phyloP scores from a whole-genome alignment of 805 yeast species.

The Scheffersomyces ergatensis region DNA sequence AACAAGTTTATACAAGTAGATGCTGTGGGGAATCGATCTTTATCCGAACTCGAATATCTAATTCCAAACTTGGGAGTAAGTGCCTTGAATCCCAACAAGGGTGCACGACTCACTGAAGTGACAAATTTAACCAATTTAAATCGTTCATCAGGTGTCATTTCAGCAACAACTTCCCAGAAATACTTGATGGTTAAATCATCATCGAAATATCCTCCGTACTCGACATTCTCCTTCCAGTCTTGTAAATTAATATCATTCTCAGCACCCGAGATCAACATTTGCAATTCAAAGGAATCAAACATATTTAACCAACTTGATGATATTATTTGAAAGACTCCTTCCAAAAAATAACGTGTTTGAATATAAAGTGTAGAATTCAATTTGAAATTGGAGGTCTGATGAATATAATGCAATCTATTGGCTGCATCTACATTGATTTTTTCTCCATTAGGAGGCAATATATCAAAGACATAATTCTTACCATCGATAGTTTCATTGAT shows the following conservation, averaged over 20 bases:
- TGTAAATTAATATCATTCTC: conserved; percentile 67
- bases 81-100: conserved; percentile 78
- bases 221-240: conserved; percentile 65
- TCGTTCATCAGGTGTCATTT: conserved; percentile 61
- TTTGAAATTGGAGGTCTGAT: conserved; percentile 74
- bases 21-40: conserved; percentile 76
- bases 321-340: conserved; percentile 69
- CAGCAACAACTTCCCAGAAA: conserved; percentile 77
- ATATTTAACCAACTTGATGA: conserved; percentile 74
- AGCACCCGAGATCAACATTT: conserved; percentile 77
- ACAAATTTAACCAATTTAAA: conserved; percentile 77
- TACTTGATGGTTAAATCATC: conserved; percentile 56
- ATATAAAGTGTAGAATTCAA: conserved; percentile 59
- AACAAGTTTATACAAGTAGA: conserved; percentile 90
- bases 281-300: conserved; percentile 83
- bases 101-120: conserved; percentile 90
- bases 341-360: conserved; percentile 62
- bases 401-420: conserved; percentile 72
- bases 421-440: conserved; percentile 50
- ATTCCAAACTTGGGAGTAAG: conserved; percentile 80
- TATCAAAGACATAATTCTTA: conserved; percentile 45
- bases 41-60: conserved; percentile 57
- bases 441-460: conserved; percentile 59
- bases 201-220: conserved; percentile 60
- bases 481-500: conserved; percentile 47